Base-by-base conservation (phyloP, 352 stramenopile species). In the Globisporangium paddicum region DNA sequence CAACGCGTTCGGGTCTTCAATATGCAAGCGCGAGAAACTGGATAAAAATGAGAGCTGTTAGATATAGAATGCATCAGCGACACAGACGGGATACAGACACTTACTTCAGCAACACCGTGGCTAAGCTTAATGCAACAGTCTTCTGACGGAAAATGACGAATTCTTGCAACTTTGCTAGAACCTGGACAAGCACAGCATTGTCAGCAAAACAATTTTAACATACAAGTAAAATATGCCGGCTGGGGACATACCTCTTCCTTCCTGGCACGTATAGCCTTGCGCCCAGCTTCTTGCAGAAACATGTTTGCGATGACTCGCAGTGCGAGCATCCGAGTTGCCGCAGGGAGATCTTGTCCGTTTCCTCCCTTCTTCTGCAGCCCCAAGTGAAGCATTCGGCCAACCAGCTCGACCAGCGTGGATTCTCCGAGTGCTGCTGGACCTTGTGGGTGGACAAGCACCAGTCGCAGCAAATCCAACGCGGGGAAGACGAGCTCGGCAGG, bases 371-470 rank as follows among this genome's bases (percentile, higher is more conserved):
- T n/a, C 19, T 76, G 62, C 19, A 76, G 44, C 40, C 71, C 75
- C 21, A 89, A 72, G 4, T 53, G 56, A 18, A 93, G 41, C 16
- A 75, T 62, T 45, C 72, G 63, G 0, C 58, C 67, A 8, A 73
- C 66, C 11, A 92, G 19, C 8, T 62, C 54, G 21, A 76, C 60
- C 10, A 87, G 53, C 1, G 64, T 59, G 30, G 63, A 52, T 37
- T 71, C 58, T 28, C 77, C 68, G 5, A 93, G 37, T 25, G 74
- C 60, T 9, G 21, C 49, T 3, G 77, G 67, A 0, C 84, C 91
- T 63, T 97, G 82, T 0, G 94, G 93, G 64, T 98, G 95, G 6
- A 96, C 68, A 2, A 97, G 56, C 32, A 93, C 76, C 16, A 98
- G 72, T 8, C 95, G 85, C 30, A 95, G 79, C 61, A 98, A 65